Evolutionary conservation across 352 stramenopile genomes (phyloP), one percentile per base, ranked within the genome.

Genomic region (Globisporangium abappressorium): DNA sequence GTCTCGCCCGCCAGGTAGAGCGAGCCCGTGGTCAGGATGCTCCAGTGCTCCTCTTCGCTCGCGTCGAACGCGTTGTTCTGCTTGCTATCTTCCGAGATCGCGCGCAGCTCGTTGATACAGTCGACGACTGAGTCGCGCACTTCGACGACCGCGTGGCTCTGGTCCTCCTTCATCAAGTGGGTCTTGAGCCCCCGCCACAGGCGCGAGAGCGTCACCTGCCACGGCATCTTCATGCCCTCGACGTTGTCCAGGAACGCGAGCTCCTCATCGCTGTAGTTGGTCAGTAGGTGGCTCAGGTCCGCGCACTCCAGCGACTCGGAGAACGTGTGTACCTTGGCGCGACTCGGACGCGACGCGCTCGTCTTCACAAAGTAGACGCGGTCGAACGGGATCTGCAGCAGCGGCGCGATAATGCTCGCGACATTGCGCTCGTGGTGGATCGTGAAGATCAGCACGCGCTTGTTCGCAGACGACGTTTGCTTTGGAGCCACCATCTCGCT

Each of bases 391-490:
- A 87, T 70, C 18, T 69, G 69, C 26, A 94, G 60, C 70, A 93
- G 75, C 43, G 86, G 81, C 43, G 81, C 70, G 20, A 94, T 79
- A 20, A 94, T 71, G 43, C 74, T 70, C 28, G 81, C 84, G 54
- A 94, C 82, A 69, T 94, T 90, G 64, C 86, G 86, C 61, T 94
- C 86, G 73, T 93, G 84, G 76, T 93, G 85, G 71, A 90, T 92
- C 62, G 86, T 91, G 75, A 94, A 94, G 62, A 93, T 74, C 33
- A 94, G 73, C 59, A 85, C 80, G 34, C 71, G 74, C 66, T 79
- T 76, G 51, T 70, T 76, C 26, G 64, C 33, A 20, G 58, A 34
- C 7, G 55, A 28, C 33, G 57, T 24, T 14, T 22, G 68, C 57
- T 65, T 59, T 1, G 51, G n/a, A n/a, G 63, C 63, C 7, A 36